Evolutionary conservation across 148 eudicot genomes (phyloP).

Genomic region (Euryodendron excelsum): DNA sequence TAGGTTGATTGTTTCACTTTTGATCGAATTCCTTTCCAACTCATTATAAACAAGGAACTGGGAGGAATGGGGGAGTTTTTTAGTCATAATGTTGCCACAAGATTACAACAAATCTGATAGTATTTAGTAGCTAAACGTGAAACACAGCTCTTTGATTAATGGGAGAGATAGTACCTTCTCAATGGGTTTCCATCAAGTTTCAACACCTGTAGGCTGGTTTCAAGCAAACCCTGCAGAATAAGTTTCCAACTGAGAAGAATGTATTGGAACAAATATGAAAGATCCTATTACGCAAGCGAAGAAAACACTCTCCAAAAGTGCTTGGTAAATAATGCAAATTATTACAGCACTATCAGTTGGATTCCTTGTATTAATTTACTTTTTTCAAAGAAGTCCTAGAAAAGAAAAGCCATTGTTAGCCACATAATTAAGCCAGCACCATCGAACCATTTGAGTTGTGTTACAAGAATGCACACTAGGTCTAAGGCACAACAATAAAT

Average conservation of each 20-base stretch:
- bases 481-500: not conserved
- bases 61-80: not conserved
- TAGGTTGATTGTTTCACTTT: no score
- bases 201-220: slow-evolving; percentile 80
- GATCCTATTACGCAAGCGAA: not conserved
- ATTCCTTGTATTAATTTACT: not conserved
- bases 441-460: not conserved
- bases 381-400: not conserved
- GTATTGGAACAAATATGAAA: not conserved
- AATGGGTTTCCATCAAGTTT: slow-evolving; percentile 91
- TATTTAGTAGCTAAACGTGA: not conserved
- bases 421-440: not conserved
- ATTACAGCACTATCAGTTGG: not conserved
- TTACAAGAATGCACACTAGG: not conserved
- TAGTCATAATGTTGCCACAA: not conserved
- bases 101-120: not conserved
- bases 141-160: not conserved
- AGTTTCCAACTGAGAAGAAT: slow-evolving; percentile 7
- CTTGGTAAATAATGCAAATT: not conserved
- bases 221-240: slow-evolving; percentile 83
- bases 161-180: slow-evolving; percentile 55
- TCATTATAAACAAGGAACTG: not conserved
- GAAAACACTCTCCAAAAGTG: not conserved
- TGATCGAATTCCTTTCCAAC: not conserved
- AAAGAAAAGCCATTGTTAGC: not conserved